Conservation (phyloP, 352 stramenopile genomes). For the Phytopythium helicoides region DNA sequence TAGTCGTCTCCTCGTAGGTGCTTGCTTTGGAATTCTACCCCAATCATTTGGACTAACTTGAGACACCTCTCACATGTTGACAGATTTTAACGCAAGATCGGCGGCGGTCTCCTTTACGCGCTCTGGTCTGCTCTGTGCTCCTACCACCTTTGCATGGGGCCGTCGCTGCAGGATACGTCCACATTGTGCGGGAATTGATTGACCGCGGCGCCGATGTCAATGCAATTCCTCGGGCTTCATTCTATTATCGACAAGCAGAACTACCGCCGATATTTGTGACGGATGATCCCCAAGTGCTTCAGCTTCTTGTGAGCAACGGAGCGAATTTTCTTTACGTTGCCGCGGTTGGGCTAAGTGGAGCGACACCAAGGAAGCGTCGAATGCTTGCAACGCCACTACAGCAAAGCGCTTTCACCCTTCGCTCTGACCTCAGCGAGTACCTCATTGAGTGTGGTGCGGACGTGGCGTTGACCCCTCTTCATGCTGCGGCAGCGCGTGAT, state of each 20-base stretch:
- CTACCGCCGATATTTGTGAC: conserved; percentile 75
- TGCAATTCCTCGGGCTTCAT: conserved; percentile 51
- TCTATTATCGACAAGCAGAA: conserved; percentile 56
- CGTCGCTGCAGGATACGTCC: conserved; percentile 55
- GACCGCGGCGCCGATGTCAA: conserved; percentile 59
- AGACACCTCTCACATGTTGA: neutral
- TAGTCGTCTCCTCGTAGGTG: conserved; percentile 52
- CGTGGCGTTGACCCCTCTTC: conserved; percentile 72
- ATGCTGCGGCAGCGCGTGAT: conserved; percentile 60
- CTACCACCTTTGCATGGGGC: conserved; percentile 70
- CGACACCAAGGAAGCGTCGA: conserved; percentile 16
- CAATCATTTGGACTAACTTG: neutral
- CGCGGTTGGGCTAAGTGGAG: conserved; percentile 32
- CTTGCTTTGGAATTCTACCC: neutral
- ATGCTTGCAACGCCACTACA: conserved; percentile 56
- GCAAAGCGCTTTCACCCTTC: conserved; percentile 61
- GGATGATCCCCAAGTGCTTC: conserved; percentile 68
- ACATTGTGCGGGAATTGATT: conserved; percentile 62
- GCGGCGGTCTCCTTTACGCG: conserved; percentile 40
- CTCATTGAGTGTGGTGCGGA: conserved; percentile 66
- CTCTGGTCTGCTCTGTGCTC: conserved; percentile 56
- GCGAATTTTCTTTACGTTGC: conserved; percentile 73
- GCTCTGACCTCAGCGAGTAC: conserved; percentile 59
- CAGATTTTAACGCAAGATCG: conserved; percentile 65
- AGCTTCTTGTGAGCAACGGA: conserved; percentile 52